Base-by-base conservation (phyloP, 2,329 filamentous ascomycete genomes). In the Colletotrichum lentis region DNA sequence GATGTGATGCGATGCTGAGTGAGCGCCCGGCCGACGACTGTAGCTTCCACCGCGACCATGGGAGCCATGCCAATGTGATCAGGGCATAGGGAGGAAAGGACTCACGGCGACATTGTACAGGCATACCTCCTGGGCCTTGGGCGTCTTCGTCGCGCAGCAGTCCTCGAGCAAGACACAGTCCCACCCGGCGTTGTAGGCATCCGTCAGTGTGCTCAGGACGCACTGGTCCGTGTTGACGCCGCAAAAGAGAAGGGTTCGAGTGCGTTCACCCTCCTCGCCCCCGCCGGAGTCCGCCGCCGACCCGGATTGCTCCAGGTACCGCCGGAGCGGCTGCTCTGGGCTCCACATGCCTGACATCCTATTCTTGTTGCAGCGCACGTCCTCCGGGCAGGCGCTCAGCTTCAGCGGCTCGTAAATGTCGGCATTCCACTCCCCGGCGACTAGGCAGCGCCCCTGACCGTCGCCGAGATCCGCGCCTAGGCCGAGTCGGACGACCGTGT, bases 151-250 rank as follows among this genome's bases (percentile, higher is more conserved):
- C 37, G 35, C 67, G 50, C 67, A 69, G 44, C 66, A 69, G 56
- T 69, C 66, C 37, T 69, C 62, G 14, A 69, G 8, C 66, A 69
- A 46, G 35, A 66, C 44, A n/a, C 62, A 69, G n/a, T 69, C 66
- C 66, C 66, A 69, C 12, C 86, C 86, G 69, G 80, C 81, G 71
- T 81, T 83, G 71, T 84, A 86, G 3, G 83, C 84, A 76, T 89
- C 85, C 56, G 80, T 78, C 66, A 88, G 75, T 16, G 85, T 88
- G 1, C 85, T 84, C 24, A 83, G 79, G 8, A 89, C 86, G 72
- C 86, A 88, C 73, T 88, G 86, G 75, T 89, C 86, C 3, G 86
- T 88, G 72, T 89, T 89, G 14, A 88, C 86, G 0, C 87, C 86
- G 1, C 84, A 77, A 70, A 89, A 88, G 22, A 89, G 72, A 52